Evolutionary conservation across 1,284 basidiomycete species (phyloP).

Genomic region (Vanrija pseudolonga): DNA sequence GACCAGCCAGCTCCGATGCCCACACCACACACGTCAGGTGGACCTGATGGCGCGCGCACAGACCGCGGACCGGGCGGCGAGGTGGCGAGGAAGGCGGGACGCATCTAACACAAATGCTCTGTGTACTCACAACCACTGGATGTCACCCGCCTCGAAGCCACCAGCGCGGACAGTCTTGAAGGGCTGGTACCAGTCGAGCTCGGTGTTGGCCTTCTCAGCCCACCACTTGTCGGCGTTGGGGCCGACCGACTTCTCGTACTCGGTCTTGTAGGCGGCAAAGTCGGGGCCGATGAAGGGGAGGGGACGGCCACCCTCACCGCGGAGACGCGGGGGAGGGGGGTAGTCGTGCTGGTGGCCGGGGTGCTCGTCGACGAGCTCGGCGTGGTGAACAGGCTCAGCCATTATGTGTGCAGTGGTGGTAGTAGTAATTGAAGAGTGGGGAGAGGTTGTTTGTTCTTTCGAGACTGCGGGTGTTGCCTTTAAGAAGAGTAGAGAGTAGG

Average conservation of each 20-base stretch:
- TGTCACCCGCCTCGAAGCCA: slow-evolving; percentile 78
- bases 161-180: slow-evolving; percentile 87
- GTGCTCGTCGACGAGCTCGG: slow-evolving; percentile 36
- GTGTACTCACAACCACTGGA: slow-evolving; percentile 73
- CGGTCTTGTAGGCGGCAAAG: slow-evolving; percentile 63
- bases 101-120: background rate
- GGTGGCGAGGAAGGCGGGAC: background rate
- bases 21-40: too few species aligned
- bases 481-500: too few species aligned
- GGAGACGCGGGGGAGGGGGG: slow-evolving; percentile 39
- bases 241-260: slow-evolving; percentile 69
- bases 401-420: too few species aligned
- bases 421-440: too few species aligned
- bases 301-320: slow-evolving; percentile 37
- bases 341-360: slow-evolving; percentile 33
- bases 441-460: too few species aligned
- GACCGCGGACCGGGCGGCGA: background rate
- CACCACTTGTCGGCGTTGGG: slow-evolving; percentile 78
- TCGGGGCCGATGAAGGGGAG: slow-evolving; percentile 69
- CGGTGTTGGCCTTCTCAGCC: slow-evolving; percentile 76
- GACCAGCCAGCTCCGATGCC: too few species aligned
- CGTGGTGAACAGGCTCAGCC: slow-evolving; percentile 18
- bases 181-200: slow-evolving; percentile 83
- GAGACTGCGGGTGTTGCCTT: too few species aligned
- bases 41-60: background rate